phyloP scores from a whole-genome alignment of 352 stramenopile species.

The Globisporangium apiculatum region DNA sequence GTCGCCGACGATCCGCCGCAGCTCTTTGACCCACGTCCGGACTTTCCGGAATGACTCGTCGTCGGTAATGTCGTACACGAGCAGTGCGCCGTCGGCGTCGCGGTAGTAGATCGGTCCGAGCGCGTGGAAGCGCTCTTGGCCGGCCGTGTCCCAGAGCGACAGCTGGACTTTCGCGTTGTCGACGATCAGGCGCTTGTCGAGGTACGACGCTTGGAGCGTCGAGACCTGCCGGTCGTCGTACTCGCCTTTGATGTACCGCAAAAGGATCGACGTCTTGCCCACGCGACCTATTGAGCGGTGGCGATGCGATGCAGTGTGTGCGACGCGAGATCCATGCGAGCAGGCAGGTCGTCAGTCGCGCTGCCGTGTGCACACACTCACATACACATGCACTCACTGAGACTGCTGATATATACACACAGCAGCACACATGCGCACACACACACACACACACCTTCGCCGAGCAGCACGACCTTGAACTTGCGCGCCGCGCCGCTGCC shows the following conservation, averaged over 20 bases:
- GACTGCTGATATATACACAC: not conserved
- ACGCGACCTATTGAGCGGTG: slow-evolving; percentile 62
- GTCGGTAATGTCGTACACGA: slow-evolving; percentile 92
- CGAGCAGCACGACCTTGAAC: slow-evolving; percentile 82
- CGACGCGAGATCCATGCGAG: too few relatives aligned
- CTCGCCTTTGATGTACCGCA: slow-evolving; percentile 91
- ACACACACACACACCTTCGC: slow-evolving; percentile 48
- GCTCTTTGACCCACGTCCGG: slow-evolving; percentile 90
- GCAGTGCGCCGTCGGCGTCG: slow-evolving; percentile 79
- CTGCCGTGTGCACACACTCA: not conserved
- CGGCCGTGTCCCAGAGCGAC: slow-evolving; percentile 85
- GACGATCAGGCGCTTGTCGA: slow-evolving; percentile 89
- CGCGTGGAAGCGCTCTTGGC: slow-evolving; percentile 85
- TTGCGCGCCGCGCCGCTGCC: slow-evolving; percentile 39
- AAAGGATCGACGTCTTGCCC: slow-evolving; percentile 93
- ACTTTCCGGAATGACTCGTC: slow-evolving; percentile 90
- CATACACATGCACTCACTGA: too few relatives aligned
- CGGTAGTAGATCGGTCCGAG: slow-evolving; percentile 89
- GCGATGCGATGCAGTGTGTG: too few relatives aligned
- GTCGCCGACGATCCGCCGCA: slow-evolving; percentile 86
- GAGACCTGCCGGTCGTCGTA: slow-evolving; percentile 90
- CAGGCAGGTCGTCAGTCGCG: slow-evolving; percentile 2
- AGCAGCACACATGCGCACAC: not conserved
- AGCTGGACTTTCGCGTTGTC: slow-evolving; percentile 75
- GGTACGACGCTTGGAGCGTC: slow-evolving; percentile 91